Evolutionary conservation across 805 yeast species (phyloP), one percentile per base, ranked within the genome.

Genomic region (Suhomyces faveliae): DNA sequence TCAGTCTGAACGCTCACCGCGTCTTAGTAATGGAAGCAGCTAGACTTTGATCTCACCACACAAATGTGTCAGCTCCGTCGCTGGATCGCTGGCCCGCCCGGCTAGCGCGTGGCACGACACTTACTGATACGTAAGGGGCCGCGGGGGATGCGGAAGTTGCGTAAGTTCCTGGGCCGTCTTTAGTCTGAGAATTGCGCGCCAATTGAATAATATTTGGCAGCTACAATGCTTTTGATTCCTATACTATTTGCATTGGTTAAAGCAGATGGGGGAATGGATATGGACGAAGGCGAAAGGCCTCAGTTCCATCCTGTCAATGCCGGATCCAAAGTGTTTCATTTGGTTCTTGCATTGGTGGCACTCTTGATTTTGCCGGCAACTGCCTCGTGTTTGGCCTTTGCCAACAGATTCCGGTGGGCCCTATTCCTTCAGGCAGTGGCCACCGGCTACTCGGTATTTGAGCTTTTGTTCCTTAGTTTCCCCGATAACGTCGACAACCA

Each of bases 401-500:
- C 89, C 1, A 73, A 78, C 45, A 67, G 71, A 39, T 61, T 71
- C 42, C 76, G 73, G 46, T 58, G 75, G 22, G 68, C 83, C 1
- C 63, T 78, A 3, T 51, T 73, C 1, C 54, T 82, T 7, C 88
- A 81, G 56, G 50, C 71, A 3, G 53, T 74, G 0, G 67, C 78
- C 39, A 71, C 79, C 0, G 70, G 59, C 0, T 86, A 84, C 58
- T 76, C 84, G 1, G 64, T 75, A 0, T 49, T 82, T 21, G 94
- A 86, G 49, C 78, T 81, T 2, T 40, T 82, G 2, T 64, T 84
- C 43, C 67, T 85, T 8, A 67, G 79, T 41, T 86, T 84, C 57
- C 84, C 87, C 0, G 92, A 86, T 59, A 62, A 63, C 41, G 71
- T 71, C 29, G 74, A 78, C 45, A 84, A 83, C 35, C 81, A 82